These are phyloP conservation scores for Vinca minor DNA, from an alignment of 257 asterid species.

Conservation along the genomic window DNA sequence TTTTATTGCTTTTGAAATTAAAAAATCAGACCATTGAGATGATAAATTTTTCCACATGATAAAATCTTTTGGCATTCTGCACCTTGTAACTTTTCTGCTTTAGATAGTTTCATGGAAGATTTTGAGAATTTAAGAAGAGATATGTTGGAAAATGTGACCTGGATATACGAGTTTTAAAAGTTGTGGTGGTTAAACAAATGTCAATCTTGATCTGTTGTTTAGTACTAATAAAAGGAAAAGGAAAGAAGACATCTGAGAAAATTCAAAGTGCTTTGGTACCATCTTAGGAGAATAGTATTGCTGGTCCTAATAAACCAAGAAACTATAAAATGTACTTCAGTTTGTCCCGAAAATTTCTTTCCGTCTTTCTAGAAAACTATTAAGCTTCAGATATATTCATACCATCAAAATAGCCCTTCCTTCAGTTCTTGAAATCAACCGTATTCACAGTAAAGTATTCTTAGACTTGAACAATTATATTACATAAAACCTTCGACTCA, in stretches of 20 bases:
- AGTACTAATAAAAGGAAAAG: not conserved
- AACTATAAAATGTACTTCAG: not conserved
- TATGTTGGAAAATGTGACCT: not conserved
- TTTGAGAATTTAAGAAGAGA: not conserved
- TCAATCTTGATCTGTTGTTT: not conserved
- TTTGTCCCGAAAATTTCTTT: not conserved
- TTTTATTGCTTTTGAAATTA: not conserved
- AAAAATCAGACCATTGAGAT: slow-evolving; percentile 6
- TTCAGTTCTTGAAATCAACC: not conserved
- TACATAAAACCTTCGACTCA: not conserved
- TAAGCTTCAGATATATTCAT: no score
- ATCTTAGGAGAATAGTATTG: not conserved
- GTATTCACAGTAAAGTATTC: not conserved
- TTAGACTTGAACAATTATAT: not conserved
- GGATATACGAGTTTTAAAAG: not conserved
- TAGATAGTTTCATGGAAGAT: no score
- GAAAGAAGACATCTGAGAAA: not conserved
- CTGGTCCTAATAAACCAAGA: not conserved
- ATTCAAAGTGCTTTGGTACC: not conserved
- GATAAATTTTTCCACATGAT: not conserved
- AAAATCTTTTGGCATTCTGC: not conserved
- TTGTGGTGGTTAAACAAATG: not conserved
- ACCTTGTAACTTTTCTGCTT: not conserved
- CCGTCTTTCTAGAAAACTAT: no score
- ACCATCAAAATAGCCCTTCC: not conserved